Evolutionary conservation across 2,329 filamentous ascomycete species (phyloP).

Genomic region (Rugonectria rugulosa): DNA sequence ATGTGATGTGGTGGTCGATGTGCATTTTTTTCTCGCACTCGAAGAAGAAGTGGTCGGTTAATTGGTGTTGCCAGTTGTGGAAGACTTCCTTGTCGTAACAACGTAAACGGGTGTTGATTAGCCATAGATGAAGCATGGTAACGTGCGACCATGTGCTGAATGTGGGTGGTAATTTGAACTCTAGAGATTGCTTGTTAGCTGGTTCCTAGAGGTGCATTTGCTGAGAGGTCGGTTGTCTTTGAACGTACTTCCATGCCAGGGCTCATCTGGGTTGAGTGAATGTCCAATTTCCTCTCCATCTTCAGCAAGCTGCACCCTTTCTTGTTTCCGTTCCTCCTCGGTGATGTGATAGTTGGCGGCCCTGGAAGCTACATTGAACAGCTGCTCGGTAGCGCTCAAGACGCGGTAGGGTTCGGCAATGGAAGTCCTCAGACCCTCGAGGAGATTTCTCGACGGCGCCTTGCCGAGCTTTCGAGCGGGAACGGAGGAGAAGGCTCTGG

Average conservation of each 20-base stretch:
- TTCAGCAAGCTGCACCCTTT: constrained; percentile 72
- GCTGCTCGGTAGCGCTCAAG: constrained; percentile 77
- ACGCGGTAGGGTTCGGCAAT: constrained; percentile 70
- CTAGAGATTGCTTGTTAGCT: constrained; percentile 52
- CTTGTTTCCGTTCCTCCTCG: constrained; percentile 69
- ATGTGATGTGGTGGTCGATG: constrained; percentile 74
- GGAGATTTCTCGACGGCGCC: constrained; percentile 42
- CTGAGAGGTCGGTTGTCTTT: no score
- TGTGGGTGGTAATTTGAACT: constrained; percentile 80
- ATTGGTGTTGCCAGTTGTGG: constrained; percentile 83
- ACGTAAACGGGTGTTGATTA: constrained; percentile 83
- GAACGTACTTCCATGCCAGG: constrained; percentile 82
- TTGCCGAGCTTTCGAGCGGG: constrained; percentile 47
- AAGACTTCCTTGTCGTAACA: constrained; percentile 75
- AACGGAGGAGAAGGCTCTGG: constrained; percentile 13
- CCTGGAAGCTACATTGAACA: constrained; percentile 78
- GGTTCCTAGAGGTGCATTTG: no score
- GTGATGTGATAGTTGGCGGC: constrained; percentile 82
- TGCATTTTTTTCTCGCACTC: constrained; percentile 86
- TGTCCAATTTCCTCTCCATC: constrained; percentile 83
- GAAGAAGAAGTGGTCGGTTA: constrained; percentile 95
- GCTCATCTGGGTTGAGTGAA: constrained; percentile 41
- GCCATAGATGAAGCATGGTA: constrained; percentile 95
- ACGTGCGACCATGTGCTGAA: constrained; percentile 97
- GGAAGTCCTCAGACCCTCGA: constrained; percentile 45